Base-by-base conservation (phyloP, 2,329 filamentous ascomycete species). In the Sarocladium kiliense region DNA sequence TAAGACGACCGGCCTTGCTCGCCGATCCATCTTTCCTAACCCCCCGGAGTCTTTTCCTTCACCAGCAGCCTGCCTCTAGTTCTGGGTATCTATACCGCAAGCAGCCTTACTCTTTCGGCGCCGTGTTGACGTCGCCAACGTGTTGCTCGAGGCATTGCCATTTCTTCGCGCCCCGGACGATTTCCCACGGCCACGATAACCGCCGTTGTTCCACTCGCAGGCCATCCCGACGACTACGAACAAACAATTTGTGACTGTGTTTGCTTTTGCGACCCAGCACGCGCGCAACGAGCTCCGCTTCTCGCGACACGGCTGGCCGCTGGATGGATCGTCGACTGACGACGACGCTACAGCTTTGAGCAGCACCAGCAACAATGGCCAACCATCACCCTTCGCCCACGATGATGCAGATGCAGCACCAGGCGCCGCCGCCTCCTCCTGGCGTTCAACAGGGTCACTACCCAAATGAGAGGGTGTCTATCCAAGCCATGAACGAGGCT, bases 381-480 rank as follows among this genome's bases (percentile, higher is more conserved):
- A 88, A 89, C 71, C 87, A 89, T 64, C 89, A 92, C 67, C 86
- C 87, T 41, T 93, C 89, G 64, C 89, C 89, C 39, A 88, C 88
- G 57, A 88, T 89, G 74, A 88, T 92, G 74, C 80, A 82, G 65
- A 78, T 84, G 77, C 79, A 79, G 66, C 76, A 78, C 74, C 66
- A 80, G 73, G 66, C 85, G 72, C 70, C 74, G 58, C 69, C 70
- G 65, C 55, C 57, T 3, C 50, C 50, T 6, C 50, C 50, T 7
- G 50, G 74, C 58, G 78, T 76, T 55, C 82, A 81, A 63, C 79
- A 58, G 58, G 74, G 71, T 49, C 80, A 84, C 62, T 83, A 82
- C 63, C 76, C 81, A 51, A 81, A 88, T 21, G 47, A 51, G 30
- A 36, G 47, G 25, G 47, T 34, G 2, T 84, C 88, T 62, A 44